Evolutionary conservation across 768 basidiomycete genomes (phyloP).

Genomic region (Jaapia argillacea): DNA sequence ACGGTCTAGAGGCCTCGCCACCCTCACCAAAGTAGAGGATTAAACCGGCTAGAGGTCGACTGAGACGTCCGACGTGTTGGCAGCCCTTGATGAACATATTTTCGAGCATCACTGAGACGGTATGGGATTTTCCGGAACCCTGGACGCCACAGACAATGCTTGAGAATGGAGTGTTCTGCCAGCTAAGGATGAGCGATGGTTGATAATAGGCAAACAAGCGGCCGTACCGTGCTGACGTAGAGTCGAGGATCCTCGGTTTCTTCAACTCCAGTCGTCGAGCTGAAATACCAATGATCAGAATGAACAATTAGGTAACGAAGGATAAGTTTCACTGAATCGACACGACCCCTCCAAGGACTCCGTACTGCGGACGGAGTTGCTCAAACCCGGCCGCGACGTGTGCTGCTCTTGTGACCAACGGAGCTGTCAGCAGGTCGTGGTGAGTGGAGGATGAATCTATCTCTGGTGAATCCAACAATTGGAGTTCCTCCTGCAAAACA

Average conservation of each 20-base stretch:
- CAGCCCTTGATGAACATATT: slow-evolving; percentile 6
- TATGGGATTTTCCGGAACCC: slow-evolving; percentile 11
- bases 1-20: slow-evolving; percentile 14
- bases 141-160: slow-evolving; percentile 9
- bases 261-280: slow-evolving; percentile 1
- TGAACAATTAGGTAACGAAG: not conserved
- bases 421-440: slow-evolving; percentile 37
- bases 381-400: slow-evolving; percentile 20
- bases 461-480: too few relatives aligned
- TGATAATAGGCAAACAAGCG: not conserved
- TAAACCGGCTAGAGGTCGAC: slow-evolving; percentile 8
- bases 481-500: too few relatives aligned
- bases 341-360: not conserved
- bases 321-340: not conserved
- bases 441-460: too few relatives aligned
- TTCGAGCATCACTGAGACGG: slow-evolving; percentile 11
- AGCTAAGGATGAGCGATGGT: too few relatives aligned
- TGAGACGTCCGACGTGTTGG: slow-evolving; percentile 5
- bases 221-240: slow-evolving; percentile 9
- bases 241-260: slow-evolving; percentile 2
- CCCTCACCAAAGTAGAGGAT: slow-evolving; percentile 15
- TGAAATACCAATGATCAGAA: not conserved
- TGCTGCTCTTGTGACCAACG: slow-evolving; percentile 43
- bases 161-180: slow-evolving; percentile 9
- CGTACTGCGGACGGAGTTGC: not conserved